Conservation (phyloP, 352 stramenopile species). For the Peronospora tabacina region DNA sequence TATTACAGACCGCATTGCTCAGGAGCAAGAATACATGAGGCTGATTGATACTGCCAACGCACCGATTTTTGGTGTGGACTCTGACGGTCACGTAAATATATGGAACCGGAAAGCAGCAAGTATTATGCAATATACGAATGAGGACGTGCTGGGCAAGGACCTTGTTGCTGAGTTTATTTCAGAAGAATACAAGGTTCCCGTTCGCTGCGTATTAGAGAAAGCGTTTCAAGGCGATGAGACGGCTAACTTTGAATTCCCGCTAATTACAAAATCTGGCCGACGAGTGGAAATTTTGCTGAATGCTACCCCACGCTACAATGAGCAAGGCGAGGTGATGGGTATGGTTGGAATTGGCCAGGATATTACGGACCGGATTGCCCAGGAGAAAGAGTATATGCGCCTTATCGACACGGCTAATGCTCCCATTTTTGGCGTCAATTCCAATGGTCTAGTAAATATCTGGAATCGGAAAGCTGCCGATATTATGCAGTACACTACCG, state of each 20-base stretch:
- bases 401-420: constrained; percentile 67
- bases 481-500: constrained; percentile 66
- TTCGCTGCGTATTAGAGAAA: constrained; percentile 29
- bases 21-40: constrained; percentile 62
- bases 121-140: constrained; percentile 49
- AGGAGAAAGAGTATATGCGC: constrained; percentile 56
- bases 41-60: constrained; percentile 69
- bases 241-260: constrained; percentile 48
- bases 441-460: constrained; percentile 46
- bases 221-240: constrained; percentile 48
- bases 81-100: constrained; percentile 46
- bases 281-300: constrained; percentile 47
- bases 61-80: constrained; percentile 62
- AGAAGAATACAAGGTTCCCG: constrained; percentile 26
- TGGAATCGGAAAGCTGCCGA: constrained; percentile 76
- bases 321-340: constrained; percentile 43
- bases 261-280: constrained; percentile 43
- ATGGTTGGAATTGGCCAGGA: constrained; percentile 54
- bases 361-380: constrained; percentile 50
- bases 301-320: constrained; percentile 42
- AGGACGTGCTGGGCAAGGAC: constrained; percentile 45
- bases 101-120: constrained; percentile 55
- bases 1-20: constrained; percentile 48
- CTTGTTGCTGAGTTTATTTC: constrained; percentile 29
- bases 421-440: constrained; percentile 63